These are phyloP conservation scores for Puccinellia tenuiflora DNA, from an alignment of 176 grass and related monocot genomes.

Conservation along the genomic window DNA sequence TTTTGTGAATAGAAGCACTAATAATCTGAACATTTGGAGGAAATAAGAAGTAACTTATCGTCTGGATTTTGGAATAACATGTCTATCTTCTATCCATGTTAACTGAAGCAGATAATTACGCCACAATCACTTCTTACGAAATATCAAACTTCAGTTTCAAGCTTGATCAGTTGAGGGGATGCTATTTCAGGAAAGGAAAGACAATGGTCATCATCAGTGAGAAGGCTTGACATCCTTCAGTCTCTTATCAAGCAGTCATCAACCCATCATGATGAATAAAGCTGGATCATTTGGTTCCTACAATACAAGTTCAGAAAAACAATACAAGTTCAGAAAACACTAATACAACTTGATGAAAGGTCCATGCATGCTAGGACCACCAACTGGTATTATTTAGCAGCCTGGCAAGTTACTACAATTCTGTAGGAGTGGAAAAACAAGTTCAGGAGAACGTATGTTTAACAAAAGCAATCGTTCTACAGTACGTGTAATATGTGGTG, in stretches of 20 bases:
- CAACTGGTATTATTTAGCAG: neutral
- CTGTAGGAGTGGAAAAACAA: neutral
- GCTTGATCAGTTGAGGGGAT: too few relatives aligned
- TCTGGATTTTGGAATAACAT: neutral
- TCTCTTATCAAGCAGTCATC: neutral
- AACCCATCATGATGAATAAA: neutral
- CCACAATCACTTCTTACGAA: too few relatives aligned
- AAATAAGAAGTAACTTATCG: neutral
- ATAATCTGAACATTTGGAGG: neutral
- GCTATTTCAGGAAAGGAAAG: neutral
- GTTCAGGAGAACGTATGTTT: neutral
- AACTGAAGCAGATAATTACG: neutral
- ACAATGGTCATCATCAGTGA: neutral
- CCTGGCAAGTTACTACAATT: neutral
- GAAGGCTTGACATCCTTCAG: neutral
- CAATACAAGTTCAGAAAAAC: too few relatives aligned
- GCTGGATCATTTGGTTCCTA: neutral
- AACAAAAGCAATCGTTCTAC: neutral
- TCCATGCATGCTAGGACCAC: neutral
- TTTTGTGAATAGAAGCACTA: too few relatives aligned
- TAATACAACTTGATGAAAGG: neutral
- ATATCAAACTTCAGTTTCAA: too few relatives aligned
- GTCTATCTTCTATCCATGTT: neutral
- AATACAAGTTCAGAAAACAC: neutral
- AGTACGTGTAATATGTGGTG: neutral